phyloP scores from a whole-genome alignment of 2,329 filamentous ascomycete species.

The Lasiodiplodia citricola region DNA sequence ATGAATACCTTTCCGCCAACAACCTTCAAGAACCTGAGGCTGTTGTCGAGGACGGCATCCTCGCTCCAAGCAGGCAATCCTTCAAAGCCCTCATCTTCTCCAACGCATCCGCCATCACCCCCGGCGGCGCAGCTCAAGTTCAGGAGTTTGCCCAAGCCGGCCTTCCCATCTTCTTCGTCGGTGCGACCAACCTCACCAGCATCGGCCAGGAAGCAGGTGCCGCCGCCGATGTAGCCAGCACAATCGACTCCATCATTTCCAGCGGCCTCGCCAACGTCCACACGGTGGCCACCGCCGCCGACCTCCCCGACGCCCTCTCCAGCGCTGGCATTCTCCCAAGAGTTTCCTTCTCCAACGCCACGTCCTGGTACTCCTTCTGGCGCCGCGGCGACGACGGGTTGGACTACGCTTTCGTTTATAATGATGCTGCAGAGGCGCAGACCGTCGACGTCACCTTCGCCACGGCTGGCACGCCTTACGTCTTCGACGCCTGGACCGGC shows the following conservation, averaged over 20 bases:
- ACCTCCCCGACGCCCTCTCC: constrained; percentile 40
- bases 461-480: constrained; percentile 37
- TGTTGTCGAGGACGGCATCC: constrained; percentile 40
- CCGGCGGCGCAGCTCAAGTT: constrained; percentile 41
- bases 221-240: background rate
- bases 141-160: constrained; percentile 44
- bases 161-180: constrained; percentile 50
- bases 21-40: constrained; percentile 51
- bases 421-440: constrained; percentile 35
- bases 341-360: constrained; percentile 34
- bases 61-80: constrained; percentile 46
- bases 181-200: constrained; percentile 25
- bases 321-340: constrained; percentile 41
- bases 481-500: constrained; percentile 53
- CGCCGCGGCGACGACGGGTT: constrained; percentile 34
- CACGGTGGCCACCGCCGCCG: constrained; percentile 34
- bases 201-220: constrained; percentile 14
- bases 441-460: constrained; percentile 28
- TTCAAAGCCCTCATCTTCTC: constrained; percentile 53
- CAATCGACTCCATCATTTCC: background rate
- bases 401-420: constrained; percentile 51
- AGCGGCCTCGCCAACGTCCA: constrained; percentile 42
- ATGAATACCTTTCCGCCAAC: constrained; percentile 53
- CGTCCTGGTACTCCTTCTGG: constrained; percentile 46
- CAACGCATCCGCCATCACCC: constrained; percentile 44